Base-by-base conservation (phyloP, 352 stramenopile species). In the Phytophthora multivora region DNA sequence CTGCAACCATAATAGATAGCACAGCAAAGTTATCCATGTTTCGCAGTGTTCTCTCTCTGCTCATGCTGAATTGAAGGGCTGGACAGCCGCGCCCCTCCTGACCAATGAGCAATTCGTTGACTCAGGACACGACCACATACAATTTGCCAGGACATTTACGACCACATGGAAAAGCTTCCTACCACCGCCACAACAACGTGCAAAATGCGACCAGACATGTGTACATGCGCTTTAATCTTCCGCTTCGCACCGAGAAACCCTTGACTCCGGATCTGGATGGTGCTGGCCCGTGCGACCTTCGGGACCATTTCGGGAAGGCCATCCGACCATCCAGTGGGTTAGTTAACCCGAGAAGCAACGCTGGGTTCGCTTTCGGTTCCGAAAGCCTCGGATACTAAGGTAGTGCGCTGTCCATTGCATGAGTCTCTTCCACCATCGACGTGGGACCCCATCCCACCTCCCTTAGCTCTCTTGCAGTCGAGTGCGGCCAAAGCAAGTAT, bases 401-500 rank as follows among this genome's bases (percentile, higher is more conserved):
- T 35, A 28, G 8, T 16, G 28, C n/a, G 16, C 42, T 51, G 41
- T 35, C 39, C 35, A 49, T 31, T 38, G 12, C 15, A n/a, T 28
- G 35, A 55, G 42, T 46, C 43, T 42, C 54, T 62, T 62, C 54
- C 54, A 42, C 54, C 28, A 13, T 33, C 28, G 28, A 33, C 8
- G 28, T 33, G 28, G 28, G 8, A 33, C 31, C 39, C 31, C 54
- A 62, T 62, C 42, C 54, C 54, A 62, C 54, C 54, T 61, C 33
- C 35, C 53, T 61, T 41, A 41, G 18, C 54, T 62, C 54, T 62
- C 54, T 62, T 61, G 53, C 53, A 53, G 52, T 50, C 28, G 19
- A 60, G 9, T 15, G 18, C 13, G 18, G 35, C 35, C 13, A 15
- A 40, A 40, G 35, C 5, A n/a, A 15, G 10, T 15, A 18, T 47